These are phyloP conservation scores for Trichosporon inkin DNA, from an alignment of 1,284 basidiomycete species.

Conservation along the genomic window DNA sequence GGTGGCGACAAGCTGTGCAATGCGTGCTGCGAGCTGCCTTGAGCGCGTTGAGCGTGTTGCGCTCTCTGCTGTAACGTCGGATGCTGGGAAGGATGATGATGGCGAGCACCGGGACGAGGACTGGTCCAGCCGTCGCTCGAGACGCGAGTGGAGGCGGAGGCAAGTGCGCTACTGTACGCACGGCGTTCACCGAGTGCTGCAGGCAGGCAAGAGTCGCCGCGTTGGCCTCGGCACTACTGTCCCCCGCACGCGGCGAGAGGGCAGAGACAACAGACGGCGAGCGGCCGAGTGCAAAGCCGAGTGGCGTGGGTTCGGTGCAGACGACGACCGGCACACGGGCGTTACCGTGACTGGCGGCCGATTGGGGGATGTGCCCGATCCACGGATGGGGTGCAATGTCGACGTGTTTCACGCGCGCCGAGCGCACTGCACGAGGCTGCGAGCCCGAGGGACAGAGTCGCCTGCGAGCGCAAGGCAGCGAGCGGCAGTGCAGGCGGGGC, in stretches of 20 bases:
- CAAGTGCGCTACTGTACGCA: too few relatives aligned
- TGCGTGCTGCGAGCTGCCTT: neutral
- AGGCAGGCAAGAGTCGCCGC: too few relatives aligned
- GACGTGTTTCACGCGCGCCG: constrained; percentile 1
- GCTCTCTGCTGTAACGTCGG: neutral
- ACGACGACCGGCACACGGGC: neutral
- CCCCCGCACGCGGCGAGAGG: neutral
- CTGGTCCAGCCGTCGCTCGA: too few relatives aligned
- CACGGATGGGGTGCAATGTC: constrained; percentile 6
- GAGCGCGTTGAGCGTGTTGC: neutral
- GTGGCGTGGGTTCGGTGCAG: constrained; percentile 3
- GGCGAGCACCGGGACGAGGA: too few relatives aligned
- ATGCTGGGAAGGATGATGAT: too few relatives aligned
- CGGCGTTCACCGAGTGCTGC: too few relatives aligned
- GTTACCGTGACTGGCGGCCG: constrained; percentile 1
- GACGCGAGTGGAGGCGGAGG: too few relatives aligned
- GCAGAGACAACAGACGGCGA: neutral
- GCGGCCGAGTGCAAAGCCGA: neutral
- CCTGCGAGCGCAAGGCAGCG: neutral
- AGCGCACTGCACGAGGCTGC: neutral
- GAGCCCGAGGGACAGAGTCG: too few relatives aligned
- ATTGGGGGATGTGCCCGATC: neutral
- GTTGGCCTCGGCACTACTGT: too few relatives aligned
- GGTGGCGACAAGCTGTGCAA: neutral
- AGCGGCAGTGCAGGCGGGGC: neutral